Evolutionary conservation across 768 basidiomycete genomes (phyloP), one percentile per base, ranked within the genome.

Genomic region (Boletus reticuloceps): DNA sequence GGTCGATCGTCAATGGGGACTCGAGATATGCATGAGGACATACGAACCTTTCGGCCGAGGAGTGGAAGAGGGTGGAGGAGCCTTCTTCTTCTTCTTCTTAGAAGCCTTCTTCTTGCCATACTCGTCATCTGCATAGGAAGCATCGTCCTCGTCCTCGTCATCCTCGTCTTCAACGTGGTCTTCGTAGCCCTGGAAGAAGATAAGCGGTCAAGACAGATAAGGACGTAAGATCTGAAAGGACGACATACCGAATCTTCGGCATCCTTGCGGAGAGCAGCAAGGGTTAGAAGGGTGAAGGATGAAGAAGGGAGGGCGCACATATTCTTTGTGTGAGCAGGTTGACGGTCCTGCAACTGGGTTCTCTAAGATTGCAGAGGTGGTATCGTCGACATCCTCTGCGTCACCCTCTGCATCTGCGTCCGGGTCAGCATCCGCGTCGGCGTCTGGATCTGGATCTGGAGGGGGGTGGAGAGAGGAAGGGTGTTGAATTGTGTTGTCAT

Each of bases 81-180:
- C 65, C 55, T 71, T 69, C 53, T 78, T 79, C 67, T 83, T 87
- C 77, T 89, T 89, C 79, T 85, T 89, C 71, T 82, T 84, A 10
- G 73, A 72, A 44, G 76, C 74, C 69, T 83, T 88, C 79, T 86
- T 88, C 76, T 82, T 84, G 36, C 77, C 82, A 66, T 87, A 88
- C 66, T 87, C 85, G 64, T 87, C 85, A 65, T 89, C 88, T 45
- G 82, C 89, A 66, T 90, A 91, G 49, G 88, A 87, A 58, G 80
- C 86, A 65, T 91, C 89, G 55, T 85, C 86, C 19, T 53, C 46
- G 19, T 86, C 87, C 65, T 90, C 86, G 19, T 85, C 79, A 2
- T 82, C 77, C 6, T 83, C 83, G 50, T 85, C 81, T 44, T 79
- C 75, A 14, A 52, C 64, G 43, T 69, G 72, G 58, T 74, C 79